These are phyloP conservation scores for Phialocephala subalpina DNA, from an alignment of 2,329 filamentous ascomycete species.

Conservation along the genomic window DNA sequence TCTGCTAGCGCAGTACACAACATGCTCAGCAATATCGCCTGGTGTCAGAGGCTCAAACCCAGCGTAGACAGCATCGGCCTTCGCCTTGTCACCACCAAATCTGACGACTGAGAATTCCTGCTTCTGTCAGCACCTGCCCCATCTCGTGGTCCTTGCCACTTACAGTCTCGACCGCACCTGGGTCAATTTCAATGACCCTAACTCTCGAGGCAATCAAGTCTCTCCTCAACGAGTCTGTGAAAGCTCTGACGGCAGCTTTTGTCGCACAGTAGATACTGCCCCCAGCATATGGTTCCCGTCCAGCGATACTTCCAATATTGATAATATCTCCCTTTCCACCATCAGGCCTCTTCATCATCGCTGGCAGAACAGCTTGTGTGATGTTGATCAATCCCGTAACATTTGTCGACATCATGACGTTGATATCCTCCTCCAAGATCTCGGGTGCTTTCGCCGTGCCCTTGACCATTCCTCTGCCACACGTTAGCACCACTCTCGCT, in stretches of 20 bases:
- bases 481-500: conserved; percentile 6
- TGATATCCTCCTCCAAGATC: conserved; percentile 83
- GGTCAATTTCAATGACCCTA: conserved; percentile 87
- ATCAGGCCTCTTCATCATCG: conserved; percentile 74
- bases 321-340: conserved; percentile 91
- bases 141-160: not conserved
- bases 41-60: conserved; percentile 85
- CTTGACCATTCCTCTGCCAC: conserved; percentile 74
- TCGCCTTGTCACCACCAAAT: conserved; percentile 87
- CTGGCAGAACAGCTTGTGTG: conserved; percentile 88
- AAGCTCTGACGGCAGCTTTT: conserved; percentile 86
- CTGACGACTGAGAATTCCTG: conserved; percentile 88
- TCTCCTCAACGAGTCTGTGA: conserved; percentile 82
- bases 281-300: conserved; percentile 83
- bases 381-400: conserved; percentile 95
- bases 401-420: conserved; percentile 90
- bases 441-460: conserved; percentile 86
- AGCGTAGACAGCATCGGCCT: conserved; percentile 89
- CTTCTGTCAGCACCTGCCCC: conserved; percentile 5
- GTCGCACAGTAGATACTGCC: conserved; percentile 94
- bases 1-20: conserved; percentile 85
- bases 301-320: conserved; percentile 93
- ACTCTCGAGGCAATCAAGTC: conserved; percentile 85
- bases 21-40: conserved; percentile 88
- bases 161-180: conserved; percentile 90